A percentile compares a stretch with the other conserved stretches of the same genome.
These are phyloP conservation scores for Crithidia sp. DNA, from an alignment of 208 protist genomes.

Conservation along the genomic window DNA sequence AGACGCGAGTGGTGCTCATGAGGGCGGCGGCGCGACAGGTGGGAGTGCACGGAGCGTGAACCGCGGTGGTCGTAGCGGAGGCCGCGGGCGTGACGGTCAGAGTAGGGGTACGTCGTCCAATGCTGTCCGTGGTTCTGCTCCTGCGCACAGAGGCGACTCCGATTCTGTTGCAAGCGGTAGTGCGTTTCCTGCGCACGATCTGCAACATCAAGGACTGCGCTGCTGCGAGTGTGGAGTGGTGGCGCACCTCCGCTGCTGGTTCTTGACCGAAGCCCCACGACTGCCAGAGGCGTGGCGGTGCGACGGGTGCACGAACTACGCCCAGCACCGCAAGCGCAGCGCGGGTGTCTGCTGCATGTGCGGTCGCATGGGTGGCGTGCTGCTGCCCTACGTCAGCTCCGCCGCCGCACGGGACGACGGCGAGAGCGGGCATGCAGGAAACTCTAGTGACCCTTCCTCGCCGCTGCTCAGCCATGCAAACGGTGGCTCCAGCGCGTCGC, in stretches of 20 bases:
- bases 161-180: background rate
- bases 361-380: slow-evolving; percentile 58
- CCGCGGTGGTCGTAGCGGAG: background rate
- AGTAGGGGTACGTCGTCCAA: background rate
- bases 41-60: background rate
- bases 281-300: slow-evolving; percentile 55
- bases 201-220: slow-evolving; percentile 34
- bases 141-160: too few species aligned
- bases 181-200: slow-evolving; percentile 8
- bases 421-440: background rate
- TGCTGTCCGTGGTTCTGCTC: too few species aligned
- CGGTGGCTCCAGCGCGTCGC: slow-evolving; percentile 7
- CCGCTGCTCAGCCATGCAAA: background rate
- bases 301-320: slow-evolving; percentile 50
- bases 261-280: slow-evolving; percentile 46
- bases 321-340: slow-evolving; percentile 32
- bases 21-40: background rate
- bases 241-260: slow-evolving; percentile 73
- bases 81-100: slow-evolving; percentile 10
- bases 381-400: slow-evolving; percentile 52
- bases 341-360: slow-evolving; percentile 55
- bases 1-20: background rate
- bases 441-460: background rate
- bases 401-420: slow-evolving; percentile 11
- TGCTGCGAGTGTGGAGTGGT: slow-evolving; percentile 58